phyloP scores from a whole-genome alignment of 805 yeast species.

The Yarrowia hollandica region DNA sequence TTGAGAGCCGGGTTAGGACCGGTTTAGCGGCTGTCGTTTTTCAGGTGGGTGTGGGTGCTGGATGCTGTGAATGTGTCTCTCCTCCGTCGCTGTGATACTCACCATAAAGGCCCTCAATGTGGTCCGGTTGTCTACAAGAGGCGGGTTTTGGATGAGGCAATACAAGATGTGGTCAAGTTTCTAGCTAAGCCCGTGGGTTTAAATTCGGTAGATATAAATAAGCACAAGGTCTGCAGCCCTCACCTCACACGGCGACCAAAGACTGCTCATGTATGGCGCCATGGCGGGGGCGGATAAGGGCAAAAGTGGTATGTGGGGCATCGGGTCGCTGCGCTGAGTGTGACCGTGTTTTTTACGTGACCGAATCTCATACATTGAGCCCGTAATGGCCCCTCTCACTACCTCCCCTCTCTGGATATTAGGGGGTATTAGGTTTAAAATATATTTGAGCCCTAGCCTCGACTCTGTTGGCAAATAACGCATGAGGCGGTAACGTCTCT shows the following conservation, averaged over 20 bases:
- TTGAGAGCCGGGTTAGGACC: neutral
- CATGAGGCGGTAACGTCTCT: slow-evolving; percentile 22
- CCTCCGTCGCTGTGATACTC: slow-evolving; percentile 8
- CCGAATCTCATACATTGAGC: neutral
- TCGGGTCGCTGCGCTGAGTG: neutral
- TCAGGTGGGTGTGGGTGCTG: neutral
- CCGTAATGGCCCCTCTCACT: neutral
- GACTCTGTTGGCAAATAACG: slow-evolving; percentile 29
- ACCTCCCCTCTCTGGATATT: slow-evolving; percentile 18
- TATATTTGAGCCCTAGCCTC: slow-evolving; percentile 29
- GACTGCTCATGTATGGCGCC: neutral
- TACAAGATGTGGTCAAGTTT: slow-evolving; percentile 28
- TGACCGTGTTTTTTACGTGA: neutral
- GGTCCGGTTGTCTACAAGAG: slow-evolving; percentile 25
- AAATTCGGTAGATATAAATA: slow-evolving; percentile 28
- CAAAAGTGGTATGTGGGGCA: neutral
- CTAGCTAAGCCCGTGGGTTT: slow-evolving; percentile 27
- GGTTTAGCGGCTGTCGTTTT: neutral
- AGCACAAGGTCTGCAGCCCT: slow-evolving; percentile 29
- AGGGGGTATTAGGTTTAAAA: slow-evolving; percentile 29
- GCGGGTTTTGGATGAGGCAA: slow-evolving; percentile 6
- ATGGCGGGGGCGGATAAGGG: neutral
- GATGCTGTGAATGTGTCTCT: neutral
- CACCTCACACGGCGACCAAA: slow-evolving; percentile 1
- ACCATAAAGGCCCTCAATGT: slow-evolving; percentile 29